These are phyloP conservation scores for Graphium sp. DNA, from an alignment of 2,329 filamentous ascomycete genomes.

Conservation along the genomic window DNA sequence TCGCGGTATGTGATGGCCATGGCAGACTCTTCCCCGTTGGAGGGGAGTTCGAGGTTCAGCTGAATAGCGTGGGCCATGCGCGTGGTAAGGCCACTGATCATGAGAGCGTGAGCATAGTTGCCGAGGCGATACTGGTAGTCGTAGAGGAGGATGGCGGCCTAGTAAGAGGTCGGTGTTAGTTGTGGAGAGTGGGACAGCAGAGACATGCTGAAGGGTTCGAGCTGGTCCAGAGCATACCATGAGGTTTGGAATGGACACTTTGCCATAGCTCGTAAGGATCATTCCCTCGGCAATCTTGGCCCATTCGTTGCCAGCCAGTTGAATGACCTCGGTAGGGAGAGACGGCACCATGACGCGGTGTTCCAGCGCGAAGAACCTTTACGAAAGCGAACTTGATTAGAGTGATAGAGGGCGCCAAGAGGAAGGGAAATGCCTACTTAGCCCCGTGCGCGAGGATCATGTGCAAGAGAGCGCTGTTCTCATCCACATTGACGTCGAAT, in stretches of 20 bases:
- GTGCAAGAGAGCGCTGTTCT: constrained; percentile 18
- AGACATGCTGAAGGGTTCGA: too few relatives aligned
- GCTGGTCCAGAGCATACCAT: constrained; percentile 15
- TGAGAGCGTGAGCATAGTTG: constrained; percentile 20
- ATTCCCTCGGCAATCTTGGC: constrained; percentile 18
- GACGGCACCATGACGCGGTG: not conserved
- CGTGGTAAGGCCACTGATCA: constrained; percentile 21
- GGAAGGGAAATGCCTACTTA: not conserved
- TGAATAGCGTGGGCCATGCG: constrained; percentile 23
- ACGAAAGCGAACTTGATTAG: too few relatives aligned
- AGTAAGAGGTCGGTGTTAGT: constrained; percentile 5
- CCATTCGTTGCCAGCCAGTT: constrained; percentile 18
- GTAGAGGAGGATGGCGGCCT: constrained; percentile 20
- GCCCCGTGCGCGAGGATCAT: constrained; percentile 17
- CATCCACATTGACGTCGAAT: constrained; percentile 15
- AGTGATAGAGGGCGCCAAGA: not conserved
- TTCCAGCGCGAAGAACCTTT: not conserved
- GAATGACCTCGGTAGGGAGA: constrained; percentile 11
- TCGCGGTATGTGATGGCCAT: constrained; percentile 20
- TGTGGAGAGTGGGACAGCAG: too few relatives aligned
- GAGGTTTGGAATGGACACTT: constrained; percentile 18
- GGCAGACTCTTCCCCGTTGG: constrained; percentile 8
- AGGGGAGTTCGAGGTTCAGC: constrained; percentile 18
- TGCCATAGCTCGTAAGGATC: constrained; percentile 18
- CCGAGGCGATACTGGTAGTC: constrained; percentile 21